Evolutionary conservation across 2,329 filamentous ascomycete genomes (phyloP), one percentile per base, ranked within the genome.

Genomic region (Neoarthrinium moseri): DNA sequence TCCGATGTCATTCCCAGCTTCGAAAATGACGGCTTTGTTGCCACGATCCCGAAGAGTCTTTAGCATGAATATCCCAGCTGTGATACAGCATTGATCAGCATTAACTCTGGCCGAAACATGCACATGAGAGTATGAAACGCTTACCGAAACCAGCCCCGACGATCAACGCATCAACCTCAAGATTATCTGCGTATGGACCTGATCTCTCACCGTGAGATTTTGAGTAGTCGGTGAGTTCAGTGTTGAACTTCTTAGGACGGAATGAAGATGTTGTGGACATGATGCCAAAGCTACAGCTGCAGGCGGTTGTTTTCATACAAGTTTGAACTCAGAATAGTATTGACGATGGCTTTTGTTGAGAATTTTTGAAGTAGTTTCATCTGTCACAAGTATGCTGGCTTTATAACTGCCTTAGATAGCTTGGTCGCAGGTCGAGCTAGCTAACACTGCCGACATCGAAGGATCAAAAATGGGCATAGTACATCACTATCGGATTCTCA

Each of bases 1-100:
- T 3, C 77, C 78, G 0, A 70, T 58, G 41, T 73, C 70, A 7
- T 67, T 67, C 10, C 73, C 78, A 0, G 76, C 74, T 50, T 83
- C 80, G 49, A 74, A 76, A 18, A 81, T 67, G 23, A 71, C 67
- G 2, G 68, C 62, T 11, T 72, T 73, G 23, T 73, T 58, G 1
- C 77, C 78, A 8, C 66, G 40, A 15, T 43, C 40, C 65, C 75
- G 72, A 10, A 80, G 68, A 0, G 70, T 69, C 51, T 79, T 73
- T 27, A 80, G 70, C 62, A 72, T 30, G 24, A 41, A 29, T 12
- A 41, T 18, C 3, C 38, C 38, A 20, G 23, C 38, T 41, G 17
- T 4, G 5, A 11, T 10, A 10, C 7, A 8, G 11, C 15, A n/a
- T 5, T n/a, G 12, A 8, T 26, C 5, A 39, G 36, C 23, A 12